phyloP scores from a whole-genome alignment of 176 grass and related monocot species.

The Bromus sterilis region DNA sequence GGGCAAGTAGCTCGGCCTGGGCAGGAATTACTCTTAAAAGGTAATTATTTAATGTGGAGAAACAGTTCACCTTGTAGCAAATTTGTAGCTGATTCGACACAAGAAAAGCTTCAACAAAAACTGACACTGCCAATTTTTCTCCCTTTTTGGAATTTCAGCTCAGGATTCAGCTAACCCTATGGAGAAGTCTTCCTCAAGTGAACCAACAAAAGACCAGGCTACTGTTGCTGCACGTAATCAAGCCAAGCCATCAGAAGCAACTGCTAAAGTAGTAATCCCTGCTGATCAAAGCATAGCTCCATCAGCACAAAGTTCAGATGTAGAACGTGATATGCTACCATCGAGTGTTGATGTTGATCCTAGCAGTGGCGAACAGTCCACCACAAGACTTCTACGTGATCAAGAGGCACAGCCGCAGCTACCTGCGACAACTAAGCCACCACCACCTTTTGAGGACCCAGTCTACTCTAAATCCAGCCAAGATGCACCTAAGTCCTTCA shows the following conservation, averaged over 20 bases:
- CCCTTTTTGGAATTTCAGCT: not conserved
- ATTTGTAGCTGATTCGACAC: not conserved
- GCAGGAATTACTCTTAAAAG: not conserved
- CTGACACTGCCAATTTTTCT: not conserved
- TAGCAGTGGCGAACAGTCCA: not conserved
- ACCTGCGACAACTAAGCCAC: not conserved
- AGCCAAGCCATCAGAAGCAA: constrained; percentile 5
- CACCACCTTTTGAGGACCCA: not conserved
- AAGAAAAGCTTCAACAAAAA: not conserved
- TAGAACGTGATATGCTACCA: not conserved
- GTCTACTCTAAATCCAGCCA: not conserved
- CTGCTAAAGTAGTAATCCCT: not conserved
- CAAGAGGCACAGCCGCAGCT: not conserved
- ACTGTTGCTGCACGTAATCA: not conserved
- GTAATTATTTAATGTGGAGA: not conserved
- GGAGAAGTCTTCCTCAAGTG: not conserved
- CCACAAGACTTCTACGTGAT: not conserved
- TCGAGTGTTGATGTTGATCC: not conserved
- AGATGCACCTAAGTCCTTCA: not conserved
- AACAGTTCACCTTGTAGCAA: not conserved
- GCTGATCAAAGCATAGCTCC: not conserved
- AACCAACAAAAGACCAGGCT: not conserved
- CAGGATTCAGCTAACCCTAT: constrained; percentile 3
- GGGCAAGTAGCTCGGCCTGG: not conserved
- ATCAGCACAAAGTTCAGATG: not conserved